phyloP scores from a whole-genome alignment of 192 early-diverging fungal species.

The Entrophospora sp. region DNA sequence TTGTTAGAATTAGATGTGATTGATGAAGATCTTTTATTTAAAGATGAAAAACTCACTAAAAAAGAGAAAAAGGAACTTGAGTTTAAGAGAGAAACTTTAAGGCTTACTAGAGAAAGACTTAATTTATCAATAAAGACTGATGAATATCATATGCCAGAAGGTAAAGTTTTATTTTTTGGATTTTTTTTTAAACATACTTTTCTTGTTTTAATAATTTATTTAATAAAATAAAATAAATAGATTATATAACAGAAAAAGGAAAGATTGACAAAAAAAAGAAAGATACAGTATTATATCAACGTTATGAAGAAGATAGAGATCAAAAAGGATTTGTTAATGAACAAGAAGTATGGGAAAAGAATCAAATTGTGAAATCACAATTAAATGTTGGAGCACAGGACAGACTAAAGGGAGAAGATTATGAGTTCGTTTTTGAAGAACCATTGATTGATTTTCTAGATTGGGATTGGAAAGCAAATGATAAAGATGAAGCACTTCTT shows the following conservation, averaged over 20 bases:
- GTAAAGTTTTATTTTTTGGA: constrained; percentile 16
- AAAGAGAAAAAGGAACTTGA: constrained; percentile 71
- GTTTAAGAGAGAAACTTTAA: constrained; percentile 76
- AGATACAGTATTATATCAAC: constrained; percentile 72
- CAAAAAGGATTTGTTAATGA: constrained; percentile 67
- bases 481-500: constrained; percentile 44
- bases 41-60: constrained; percentile 60
- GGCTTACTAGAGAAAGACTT: constrained; percentile 75
- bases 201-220: constrained; percentile 18
- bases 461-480: constrained; percentile 42
- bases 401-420: constrained; percentile 49
- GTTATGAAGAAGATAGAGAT: constrained; percentile 75
- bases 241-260: constrained; percentile 97
- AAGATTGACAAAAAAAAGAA: constrained; percentile 95
- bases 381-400: constrained; percentile 45
- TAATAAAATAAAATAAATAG: constrained; percentile 33
- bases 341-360: constrained; percentile 89
- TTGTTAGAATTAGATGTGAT: constrained; percentile 67
- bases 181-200: constrained; percentile 6
- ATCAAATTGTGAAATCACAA: constrained; percentile 61
- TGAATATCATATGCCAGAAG: constrained; percentile 78
- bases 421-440: constrained; percentile 93
- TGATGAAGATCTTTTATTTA: constrained; percentile 84
- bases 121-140: constrained; percentile 70
- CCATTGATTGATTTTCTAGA: constrained; percentile 85